phyloP scores from a whole-genome alignment of 331 rosid genomes.

The Rhamnella rubrinervis region DNA sequence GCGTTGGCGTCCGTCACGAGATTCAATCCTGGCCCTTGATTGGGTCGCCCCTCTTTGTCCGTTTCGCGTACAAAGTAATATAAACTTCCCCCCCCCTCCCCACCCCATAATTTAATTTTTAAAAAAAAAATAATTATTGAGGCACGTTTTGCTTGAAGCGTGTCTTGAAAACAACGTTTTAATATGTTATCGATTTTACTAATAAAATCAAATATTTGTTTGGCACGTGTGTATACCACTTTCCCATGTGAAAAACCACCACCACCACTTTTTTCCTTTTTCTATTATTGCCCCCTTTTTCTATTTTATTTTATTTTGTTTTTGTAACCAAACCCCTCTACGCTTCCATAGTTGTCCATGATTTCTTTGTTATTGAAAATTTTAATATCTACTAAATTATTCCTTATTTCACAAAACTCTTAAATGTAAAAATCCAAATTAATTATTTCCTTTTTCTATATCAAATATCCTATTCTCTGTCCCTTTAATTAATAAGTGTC shows the following conservation, averaged over 20 bases:
- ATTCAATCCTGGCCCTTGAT: constrained; percentile 26
- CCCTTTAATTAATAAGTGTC: too few relatives aligned
- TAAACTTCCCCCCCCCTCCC: not conserved
- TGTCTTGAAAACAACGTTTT: constrained; percentile 22
- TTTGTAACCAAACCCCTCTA: not conserved
- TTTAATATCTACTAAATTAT: not conserved
- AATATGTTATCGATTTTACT: not conserved
- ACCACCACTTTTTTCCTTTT: not conserved
- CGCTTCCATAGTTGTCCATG: not conserved
- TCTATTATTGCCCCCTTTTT: not conserved
- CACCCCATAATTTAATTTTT: constrained; percentile 11
- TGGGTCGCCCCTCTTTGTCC: constrained; percentile 6
- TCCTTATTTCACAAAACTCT: too few relatives aligned
- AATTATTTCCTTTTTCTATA: too few relatives aligned
- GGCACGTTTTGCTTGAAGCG: constrained; percentile 47
- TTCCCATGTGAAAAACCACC: constrained; percentile 38
- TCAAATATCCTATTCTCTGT: too few relatives aligned
- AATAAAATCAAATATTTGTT: not conserved
- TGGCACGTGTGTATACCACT: constrained; percentile 42
- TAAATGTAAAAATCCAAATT: too few relatives aligned
- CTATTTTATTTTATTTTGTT: not conserved
- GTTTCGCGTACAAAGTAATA: not conserved
- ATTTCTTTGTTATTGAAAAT: not conserved
- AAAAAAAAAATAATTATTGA: constrained; percentile 23
- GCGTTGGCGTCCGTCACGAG: constrained; percentile 24